Conservation (phyloP, 306 rosid genomes). For the Urtica urens region DNA sequence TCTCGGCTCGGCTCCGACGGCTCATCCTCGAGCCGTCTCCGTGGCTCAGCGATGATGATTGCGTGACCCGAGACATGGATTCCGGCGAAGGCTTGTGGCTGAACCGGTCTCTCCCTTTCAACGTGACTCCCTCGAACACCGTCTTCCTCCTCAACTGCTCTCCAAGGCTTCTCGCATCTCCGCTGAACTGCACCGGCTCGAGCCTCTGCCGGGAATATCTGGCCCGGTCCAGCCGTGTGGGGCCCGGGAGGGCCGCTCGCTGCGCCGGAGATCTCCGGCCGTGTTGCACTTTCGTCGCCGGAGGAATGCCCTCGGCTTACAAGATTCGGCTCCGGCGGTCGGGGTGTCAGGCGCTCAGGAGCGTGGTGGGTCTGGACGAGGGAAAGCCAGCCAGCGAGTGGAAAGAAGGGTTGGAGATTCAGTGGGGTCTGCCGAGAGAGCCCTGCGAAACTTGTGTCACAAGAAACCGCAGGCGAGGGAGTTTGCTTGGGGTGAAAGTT, state of each 20-base stretch:
- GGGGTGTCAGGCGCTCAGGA: slow-evolving; percentile 85
- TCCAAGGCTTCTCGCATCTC: slow-evolving; percentile 75
- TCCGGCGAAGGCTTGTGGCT: slow-evolving; percentile 72
- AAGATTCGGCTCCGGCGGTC: slow-evolving; percentile 77
- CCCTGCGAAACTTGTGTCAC: slow-evolving; percentile 43
- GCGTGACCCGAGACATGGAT: slow-evolving; percentile 71
- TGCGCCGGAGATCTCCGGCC: slow-evolving; percentile 57
- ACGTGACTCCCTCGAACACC: slow-evolving; percentile 72
- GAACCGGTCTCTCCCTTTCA: slow-evolving; percentile 86
- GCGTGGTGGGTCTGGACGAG: slow-evolving; percentile 53
- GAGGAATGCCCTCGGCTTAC: slow-evolving; percentile 85
- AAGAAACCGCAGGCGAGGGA: slow-evolving; percentile 24
- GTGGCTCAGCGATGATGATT: slow-evolving; percentile 46
- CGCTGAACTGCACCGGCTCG: slow-evolving; percentile 78
- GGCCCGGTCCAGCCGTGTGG: slow-evolving; percentile 54
- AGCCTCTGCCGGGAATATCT: slow-evolving; percentile 75
- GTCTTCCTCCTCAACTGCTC: slow-evolving; percentile 74
- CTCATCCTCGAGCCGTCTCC: slow-evolving; percentile 68
- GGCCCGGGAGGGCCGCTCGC: slow-evolving; percentile 25
- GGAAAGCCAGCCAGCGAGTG: slow-evolving; percentile 50
- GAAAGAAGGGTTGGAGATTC: slow-evolving; percentile 91
- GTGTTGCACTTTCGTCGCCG: slow-evolving; percentile 80
- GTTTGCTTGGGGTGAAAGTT: slow-evolving; percentile 30
- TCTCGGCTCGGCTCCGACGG: slow-evolving; percentile 37
- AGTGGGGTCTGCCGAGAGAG: slow-evolving; percentile 69